phyloP scores from a whole-genome alignment of 2,329 filamentous ascomycete species.

The Berkeleyomyces basicola region DNA sequence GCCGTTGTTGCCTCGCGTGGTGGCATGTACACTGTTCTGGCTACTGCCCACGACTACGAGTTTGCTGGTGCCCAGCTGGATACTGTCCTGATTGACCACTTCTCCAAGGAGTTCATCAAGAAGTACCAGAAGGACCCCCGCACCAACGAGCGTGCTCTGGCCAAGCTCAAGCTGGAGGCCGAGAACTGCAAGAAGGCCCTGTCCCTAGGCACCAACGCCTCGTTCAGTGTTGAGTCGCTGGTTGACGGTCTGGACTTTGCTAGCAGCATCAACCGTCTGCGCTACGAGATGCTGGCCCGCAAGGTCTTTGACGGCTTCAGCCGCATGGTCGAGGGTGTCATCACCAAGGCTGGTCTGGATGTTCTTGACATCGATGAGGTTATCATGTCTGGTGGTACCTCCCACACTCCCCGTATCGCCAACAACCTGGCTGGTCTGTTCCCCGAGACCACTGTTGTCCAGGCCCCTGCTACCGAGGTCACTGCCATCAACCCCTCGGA shows the following conservation, averaged over 20 bases:
- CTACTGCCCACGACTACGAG: constrained; percentile 90
- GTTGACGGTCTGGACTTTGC: constrained; percentile 81
- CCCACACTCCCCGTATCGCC: constrained; percentile 88
- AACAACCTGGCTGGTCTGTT: constrained; percentile 65
- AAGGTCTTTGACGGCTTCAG: constrained; percentile 84
- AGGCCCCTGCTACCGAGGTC: constrained; percentile 65
- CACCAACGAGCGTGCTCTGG: constrained; percentile 61
- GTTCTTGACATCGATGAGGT: constrained; percentile 89
- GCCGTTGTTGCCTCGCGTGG: constrained; percentile 79
- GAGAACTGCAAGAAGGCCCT: constrained; percentile 87
- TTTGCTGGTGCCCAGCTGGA: constrained; percentile 75
- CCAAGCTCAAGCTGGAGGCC: constrained; percentile 83
- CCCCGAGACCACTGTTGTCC: constrained; percentile 58
- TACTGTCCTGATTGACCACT: constrained; percentile 84
- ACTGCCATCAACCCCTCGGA: constrained; percentile 86
- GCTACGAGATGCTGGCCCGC: constrained; percentile 76
- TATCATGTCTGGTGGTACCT: constrained; percentile 78
- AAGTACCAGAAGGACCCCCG: constrained; percentile 85
- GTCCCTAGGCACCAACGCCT: constrained; percentile 72
- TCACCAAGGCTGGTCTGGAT: constrained; percentile 86
- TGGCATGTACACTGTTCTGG: constrained; percentile 90
- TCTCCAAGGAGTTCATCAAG: constrained; percentile 97
- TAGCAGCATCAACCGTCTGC: constrained; percentile 77
- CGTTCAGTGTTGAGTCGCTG: constrained; percentile 84
- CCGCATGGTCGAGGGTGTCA: constrained; percentile 62